Base-by-base conservation (phyloP, 2,329 filamentous ascomycete species). In the Cladosporium colombiae region DNA sequence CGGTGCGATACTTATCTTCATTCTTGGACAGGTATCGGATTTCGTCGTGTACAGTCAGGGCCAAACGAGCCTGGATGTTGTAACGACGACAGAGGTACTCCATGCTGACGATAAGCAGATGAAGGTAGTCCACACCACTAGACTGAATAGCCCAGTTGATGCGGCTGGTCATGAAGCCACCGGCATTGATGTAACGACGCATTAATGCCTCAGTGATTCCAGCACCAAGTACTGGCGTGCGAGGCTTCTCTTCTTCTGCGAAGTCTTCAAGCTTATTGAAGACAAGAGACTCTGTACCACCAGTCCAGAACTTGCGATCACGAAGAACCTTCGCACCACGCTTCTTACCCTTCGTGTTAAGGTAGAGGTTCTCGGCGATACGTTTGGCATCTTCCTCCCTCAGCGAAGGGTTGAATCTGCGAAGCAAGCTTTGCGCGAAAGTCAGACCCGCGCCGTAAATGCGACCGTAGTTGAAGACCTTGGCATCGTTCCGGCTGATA, bases 101-200 rank as follows among this genome's bases (percentile, higher is more conserved):
- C 96, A 99, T 99, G 16, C 88, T 85, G 2, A 98, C 87, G 69
- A 99, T 92, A 21, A 99, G 85, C 5, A 99, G 87, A 74, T 99
- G 95, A 1, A 99, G 86, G 77, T 99, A 99, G 78, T 99, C 96
- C 4, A 98, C 94, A 5, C 96, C 95, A 0, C 92, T 96, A 0
- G 93, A 97, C 74, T 99, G 95, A 71, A 99, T 98, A 3, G 95
- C 95, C 95, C 95, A 99, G 76, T 99, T 99, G 80, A 99, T 98
- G 37, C 96, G 89, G 21, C 91, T 96, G 1, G 95, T 97, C 81
- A 99, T 89, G 80, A 97, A 99, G 25, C 90, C 92, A 40, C 93
- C 93, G 0, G 55, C 49, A 74, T 92, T 95, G 72, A 99, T 89
- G 74, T 90, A 96, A 18, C 91, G 89, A 62, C 89, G 85, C 89